Conservation (phyloP, 257 asterid species). For the Solanum infundibuliforme region DNA sequence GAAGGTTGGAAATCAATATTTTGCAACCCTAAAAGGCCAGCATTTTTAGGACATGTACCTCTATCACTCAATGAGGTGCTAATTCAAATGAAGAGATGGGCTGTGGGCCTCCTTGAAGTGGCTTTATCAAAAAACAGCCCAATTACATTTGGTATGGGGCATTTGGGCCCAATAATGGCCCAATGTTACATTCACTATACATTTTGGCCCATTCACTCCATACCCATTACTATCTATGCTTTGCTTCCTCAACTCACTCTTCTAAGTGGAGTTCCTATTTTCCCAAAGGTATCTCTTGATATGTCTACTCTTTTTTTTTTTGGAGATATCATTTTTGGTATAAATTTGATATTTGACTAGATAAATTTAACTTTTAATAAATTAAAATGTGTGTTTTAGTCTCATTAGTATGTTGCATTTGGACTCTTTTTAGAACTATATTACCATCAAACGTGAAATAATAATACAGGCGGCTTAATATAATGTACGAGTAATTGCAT, state of each 20-base stretch:
- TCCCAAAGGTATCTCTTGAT: conserved; percentile 48
- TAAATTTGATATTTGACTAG: not conserved
- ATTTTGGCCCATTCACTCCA: conserved; percentile 51
- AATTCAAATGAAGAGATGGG: conserved; percentile 56
- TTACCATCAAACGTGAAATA: not conserved
- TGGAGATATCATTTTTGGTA: not conserved
- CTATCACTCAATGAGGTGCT: conserved; percentile 41
- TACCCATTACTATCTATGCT: conserved; percentile 46
- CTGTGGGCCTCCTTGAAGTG: conserved; percentile 66
- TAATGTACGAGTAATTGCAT: not conserved
- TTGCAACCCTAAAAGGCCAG: conserved; percentile 43
- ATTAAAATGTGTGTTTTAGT: not conserved
- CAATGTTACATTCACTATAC: conserved; percentile 44
- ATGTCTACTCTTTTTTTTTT: not conserved
- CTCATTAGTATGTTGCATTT: not conserved
- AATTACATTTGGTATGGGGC: conserved; percentile 31
- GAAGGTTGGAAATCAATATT: not conserved
- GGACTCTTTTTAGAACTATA: not conserved
- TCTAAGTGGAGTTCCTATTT: conserved; percentile 36
- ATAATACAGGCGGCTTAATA: not conserved
- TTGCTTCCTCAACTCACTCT: conserved; percentile 46
- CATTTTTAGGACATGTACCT: conserved; percentile 60
- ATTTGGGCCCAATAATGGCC: conserved; percentile 41
- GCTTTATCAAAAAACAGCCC: conserved; percentile 41
- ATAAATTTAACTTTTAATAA: not conserved